A percentile compares a stretch with the other conserved stretches of the same genome.
Conservation (phyloP, 2,329 filamentous ascomycete genomes). For the Metarhizium anisopliae region DNA sequence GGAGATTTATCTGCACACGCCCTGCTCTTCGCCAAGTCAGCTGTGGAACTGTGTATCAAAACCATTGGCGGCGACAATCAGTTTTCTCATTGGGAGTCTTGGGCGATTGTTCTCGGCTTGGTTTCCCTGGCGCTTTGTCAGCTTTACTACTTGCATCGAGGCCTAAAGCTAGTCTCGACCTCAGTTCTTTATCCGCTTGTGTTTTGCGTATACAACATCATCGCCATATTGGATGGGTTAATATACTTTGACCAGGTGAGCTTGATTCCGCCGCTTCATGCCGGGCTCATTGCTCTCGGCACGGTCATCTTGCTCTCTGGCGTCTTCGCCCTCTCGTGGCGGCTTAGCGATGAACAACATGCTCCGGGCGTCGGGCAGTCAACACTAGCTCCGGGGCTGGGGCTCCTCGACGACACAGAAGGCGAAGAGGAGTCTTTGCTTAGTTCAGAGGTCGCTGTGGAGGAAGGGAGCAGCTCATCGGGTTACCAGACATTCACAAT, state of each 20-base stretch:
- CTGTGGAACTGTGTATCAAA: constrained; percentile 83
- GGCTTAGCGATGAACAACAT: constrained; percentile 70
- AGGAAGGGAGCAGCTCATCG: constrained; percentile 30
- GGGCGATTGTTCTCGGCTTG: constrained; percentile 78
- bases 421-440: constrained; percentile 50
- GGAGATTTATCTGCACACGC: constrained; percentile 92
- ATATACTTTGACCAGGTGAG: constrained; percentile 94
- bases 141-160: constrained; percentile 89
- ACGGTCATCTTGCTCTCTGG: constrained; percentile 79
- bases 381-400: constrained; percentile 71
- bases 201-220: constrained; percentile 98
- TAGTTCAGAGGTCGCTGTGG: constrained; percentile 34
- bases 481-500: constrained; percentile 40
- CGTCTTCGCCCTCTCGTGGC: constrained; percentile 88
- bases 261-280: constrained; percentile 65
- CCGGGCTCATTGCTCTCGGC: constrained; percentile 74
- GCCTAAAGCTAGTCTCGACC: constrained; percentile 89
- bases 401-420: constrained; percentile 63
- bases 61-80: constrained; percentile 85
- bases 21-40: constrained; percentile 88
- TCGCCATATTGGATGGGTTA: constrained; percentile 91
- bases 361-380: constrained; percentile 54
- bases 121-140: constrained; percentile 77
- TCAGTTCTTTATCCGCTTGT: constrained; percentile 94
- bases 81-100: constrained; percentile 92